phyloP scores from a whole-genome alignment of 2,329 filamentous ascomycete species.

The Cercospora sojina region DNA sequence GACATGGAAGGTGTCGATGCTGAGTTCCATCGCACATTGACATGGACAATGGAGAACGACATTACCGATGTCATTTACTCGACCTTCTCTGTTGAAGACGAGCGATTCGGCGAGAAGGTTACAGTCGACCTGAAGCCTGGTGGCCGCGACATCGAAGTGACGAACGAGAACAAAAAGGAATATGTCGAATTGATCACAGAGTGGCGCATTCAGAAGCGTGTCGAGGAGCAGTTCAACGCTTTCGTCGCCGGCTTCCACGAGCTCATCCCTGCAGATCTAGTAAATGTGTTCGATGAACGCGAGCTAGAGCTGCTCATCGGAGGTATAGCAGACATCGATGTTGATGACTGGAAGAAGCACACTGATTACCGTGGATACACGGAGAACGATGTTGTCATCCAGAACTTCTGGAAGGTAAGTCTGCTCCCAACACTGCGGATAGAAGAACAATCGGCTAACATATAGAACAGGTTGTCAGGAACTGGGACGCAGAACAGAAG shows the following conservation, averaged over 20 bases:
- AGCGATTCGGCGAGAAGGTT: constrained; percentile 90
- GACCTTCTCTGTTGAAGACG: constrained; percentile 95
- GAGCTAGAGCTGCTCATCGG: constrained; percentile 95
- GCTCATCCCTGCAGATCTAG: constrained; percentile 90
- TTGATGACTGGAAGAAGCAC: constrained; percentile 99
- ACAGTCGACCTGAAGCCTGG: constrained; percentile 91
- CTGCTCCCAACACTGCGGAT: neutral
- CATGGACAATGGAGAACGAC: constrained; percentile 98
- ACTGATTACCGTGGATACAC: constrained; percentile 99
- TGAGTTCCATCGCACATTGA: constrained; percentile 92
- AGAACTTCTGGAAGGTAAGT: constrained; percentile 90
- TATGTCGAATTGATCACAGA: constrained; percentile 99
- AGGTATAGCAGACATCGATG: constrained; percentile 99
- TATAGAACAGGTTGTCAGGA: constrained; percentile 66
- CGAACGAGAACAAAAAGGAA: constrained; percentile 98
- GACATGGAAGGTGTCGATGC: constrained; percentile 99
- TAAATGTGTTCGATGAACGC: constrained; percentile 98
- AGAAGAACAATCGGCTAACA: constrained; percentile 22
- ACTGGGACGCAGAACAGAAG: constrained; percentile 98
- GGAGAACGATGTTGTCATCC: constrained; percentile 93
- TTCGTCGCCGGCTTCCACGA: constrained; percentile 98
- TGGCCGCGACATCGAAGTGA: constrained; percentile 90
- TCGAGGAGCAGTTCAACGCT: constrained; percentile 96
- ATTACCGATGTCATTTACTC: constrained; percentile 93
- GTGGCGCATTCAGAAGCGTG: constrained; percentile 98